These are phyloP conservation scores for Spatholobus suberectus DNA, from an alignment of 306 rosid species.

Conservation along the genomic window DNA sequence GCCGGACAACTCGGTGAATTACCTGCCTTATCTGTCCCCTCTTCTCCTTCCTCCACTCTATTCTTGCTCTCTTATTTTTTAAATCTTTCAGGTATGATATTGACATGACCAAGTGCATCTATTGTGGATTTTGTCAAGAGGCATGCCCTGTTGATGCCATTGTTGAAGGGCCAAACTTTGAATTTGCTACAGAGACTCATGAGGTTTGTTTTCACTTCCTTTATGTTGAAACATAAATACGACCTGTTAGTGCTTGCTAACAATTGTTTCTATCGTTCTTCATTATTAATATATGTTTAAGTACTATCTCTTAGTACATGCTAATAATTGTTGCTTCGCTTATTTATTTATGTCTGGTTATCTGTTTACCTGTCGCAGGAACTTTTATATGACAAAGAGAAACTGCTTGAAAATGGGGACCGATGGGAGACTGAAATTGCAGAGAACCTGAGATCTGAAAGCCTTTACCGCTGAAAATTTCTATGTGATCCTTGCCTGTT, in stretches of 20 bases:
- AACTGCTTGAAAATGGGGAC: conserved; percentile 97
- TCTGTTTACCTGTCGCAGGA: conserved; percentile 60
- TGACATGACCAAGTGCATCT: conserved; percentile 99
- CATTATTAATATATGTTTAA: background rate
- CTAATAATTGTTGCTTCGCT: background rate
- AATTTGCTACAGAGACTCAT: conserved; percentile 93
- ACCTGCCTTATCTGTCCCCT: conserved; percentile 13
- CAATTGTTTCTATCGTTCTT: background rate
- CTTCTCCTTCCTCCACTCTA: background rate
- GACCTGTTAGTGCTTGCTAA: background rate
- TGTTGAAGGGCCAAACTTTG: conserved; percentile 99
- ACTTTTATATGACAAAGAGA: conserved; percentile 98
- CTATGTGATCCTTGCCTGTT: conserved; percentile 8
- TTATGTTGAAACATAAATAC: conserved; percentile 8
- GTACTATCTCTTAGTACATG: background rate
- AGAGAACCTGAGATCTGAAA: conserved; percentile 96
- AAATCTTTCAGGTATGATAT: conserved; percentile 84
- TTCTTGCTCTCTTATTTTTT: conserved; percentile 29
- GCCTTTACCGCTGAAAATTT: conserved; percentile 85
- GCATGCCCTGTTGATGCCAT: conserved; percentile 99
- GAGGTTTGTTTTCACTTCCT: conserved; percentile 62
- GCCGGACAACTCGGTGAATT: conserved; percentile 94
- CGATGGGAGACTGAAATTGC: conserved; percentile 99
- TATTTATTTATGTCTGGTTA: background rate
- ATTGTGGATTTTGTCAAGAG: conserved; percentile 99